Evolutionary conservation across 2,329 filamentous ascomycete species (phyloP).

Genomic region (Penicillium sp.): DNA sequence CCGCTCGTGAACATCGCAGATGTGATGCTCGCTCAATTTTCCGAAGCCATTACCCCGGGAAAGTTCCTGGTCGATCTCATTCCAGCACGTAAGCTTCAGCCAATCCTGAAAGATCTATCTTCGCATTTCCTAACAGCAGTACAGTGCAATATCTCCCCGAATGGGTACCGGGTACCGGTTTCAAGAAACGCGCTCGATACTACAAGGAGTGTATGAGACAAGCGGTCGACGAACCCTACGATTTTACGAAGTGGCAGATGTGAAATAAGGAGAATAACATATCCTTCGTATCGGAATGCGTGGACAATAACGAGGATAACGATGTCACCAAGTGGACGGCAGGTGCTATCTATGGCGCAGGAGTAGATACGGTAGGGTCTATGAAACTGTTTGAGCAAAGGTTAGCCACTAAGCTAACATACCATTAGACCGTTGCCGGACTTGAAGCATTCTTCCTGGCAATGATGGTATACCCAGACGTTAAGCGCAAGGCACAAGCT

Average conservation of each 20-base stretch:
- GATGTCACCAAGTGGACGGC: background rate
- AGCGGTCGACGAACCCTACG: background rate
- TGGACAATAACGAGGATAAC: background rate
- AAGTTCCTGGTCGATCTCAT: constrained; percentile 8
- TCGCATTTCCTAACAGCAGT: background rate
- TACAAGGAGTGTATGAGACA: background rate
- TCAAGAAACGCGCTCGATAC: constrained; percentile 9
- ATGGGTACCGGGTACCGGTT: constrained; percentile 11
- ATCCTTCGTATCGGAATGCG: background rate
- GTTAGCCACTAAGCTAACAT: background rate
- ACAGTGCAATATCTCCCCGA: constrained; percentile 11
- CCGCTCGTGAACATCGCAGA: constrained; percentile 1
- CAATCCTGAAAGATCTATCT: background rate
- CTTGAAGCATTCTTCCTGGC: constrained; percentile 18
- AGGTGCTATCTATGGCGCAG: constrained; percentile 1
- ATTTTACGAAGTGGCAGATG: constrained; percentile 9
- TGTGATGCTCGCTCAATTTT: constrained; percentile 3
- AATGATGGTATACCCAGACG: constrained; percentile 23
- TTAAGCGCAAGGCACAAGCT: constrained; percentile 19
- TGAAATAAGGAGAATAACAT: background rate
- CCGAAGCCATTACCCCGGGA: background rate
- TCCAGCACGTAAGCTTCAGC: constrained; percentile 4
- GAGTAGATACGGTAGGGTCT: constrained; percentile 5
- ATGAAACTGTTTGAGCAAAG: background rate
- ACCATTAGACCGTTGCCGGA: background rate